These are phyloP conservation scores for Sodiomyces alkalinus DNA, from an alignment of 2,329 filamentous ascomycete genomes.

Conservation along the genomic window DNA sequence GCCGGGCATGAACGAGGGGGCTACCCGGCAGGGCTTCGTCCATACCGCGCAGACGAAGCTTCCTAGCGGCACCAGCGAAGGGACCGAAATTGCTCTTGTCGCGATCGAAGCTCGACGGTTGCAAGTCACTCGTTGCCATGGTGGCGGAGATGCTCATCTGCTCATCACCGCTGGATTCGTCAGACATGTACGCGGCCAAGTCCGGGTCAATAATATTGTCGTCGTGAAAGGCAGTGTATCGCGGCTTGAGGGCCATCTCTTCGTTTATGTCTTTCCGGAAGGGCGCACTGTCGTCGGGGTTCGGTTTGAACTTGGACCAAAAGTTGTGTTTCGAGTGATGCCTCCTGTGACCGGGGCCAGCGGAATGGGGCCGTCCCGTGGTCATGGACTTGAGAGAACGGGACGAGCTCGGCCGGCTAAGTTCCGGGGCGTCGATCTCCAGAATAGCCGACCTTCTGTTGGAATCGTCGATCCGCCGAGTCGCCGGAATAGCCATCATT, in stretches of 20 bases:
- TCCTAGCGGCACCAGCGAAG: slow-evolving; percentile 57
- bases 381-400: slow-evolving; percentile 69
- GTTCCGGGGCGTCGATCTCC: slow-evolving; percentile 72
- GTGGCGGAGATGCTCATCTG: slow-evolving; percentile 74
- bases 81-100: slow-evolving; percentile 62
- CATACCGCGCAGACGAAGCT: slow-evolving; percentile 55
- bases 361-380: slow-evolving; percentile 57
- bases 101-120: slow-evolving; percentile 52
- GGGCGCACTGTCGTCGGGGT: slow-evolving; percentile 67
- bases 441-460: slow-evolving; percentile 79
- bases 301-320: slow-evolving; percentile 57
- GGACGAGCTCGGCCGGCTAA: slow-evolving; percentile 86
- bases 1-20: slow-evolving; percentile 43
- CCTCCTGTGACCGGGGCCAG: slow-evolving; percentile 50
- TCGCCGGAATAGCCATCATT: slow-evolving; percentile 57
- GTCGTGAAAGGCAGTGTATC: slow-evolving; percentile 85
- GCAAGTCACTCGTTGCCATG: slow-evolving; percentile 49
- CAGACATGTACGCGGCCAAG: slow-evolving; percentile 86
- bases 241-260: slow-evolving; percentile 47
- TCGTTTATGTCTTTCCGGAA: slow-evolving; percentile 63
- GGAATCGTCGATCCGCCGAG: slow-evolving; percentile 53
- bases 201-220: slow-evolving; percentile 98
- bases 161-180: slow-evolving; percentile 87
- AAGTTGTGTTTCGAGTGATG: slow-evolving; percentile 81
- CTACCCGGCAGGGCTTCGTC: slow-evolving; percentile 47